Conservation (phyloP, 2,329 filamentous ascomycete genomes). For the Westerdykella ornata region DNA sequence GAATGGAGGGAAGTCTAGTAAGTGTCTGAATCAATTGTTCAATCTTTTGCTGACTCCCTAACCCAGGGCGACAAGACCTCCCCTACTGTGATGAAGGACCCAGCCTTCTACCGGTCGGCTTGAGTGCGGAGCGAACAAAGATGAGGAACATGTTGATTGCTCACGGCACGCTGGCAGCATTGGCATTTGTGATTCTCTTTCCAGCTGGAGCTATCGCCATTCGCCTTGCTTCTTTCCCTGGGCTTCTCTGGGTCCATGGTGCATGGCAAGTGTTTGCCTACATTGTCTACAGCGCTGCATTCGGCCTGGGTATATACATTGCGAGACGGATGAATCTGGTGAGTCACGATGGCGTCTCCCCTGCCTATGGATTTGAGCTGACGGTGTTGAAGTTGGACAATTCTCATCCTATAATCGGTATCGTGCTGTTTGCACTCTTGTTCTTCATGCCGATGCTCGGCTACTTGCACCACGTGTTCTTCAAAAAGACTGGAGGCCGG, state of each 20-base stretch:
- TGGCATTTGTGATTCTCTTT: slow-evolving; percentile 44
- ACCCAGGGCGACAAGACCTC: slow-evolving; percentile 15
- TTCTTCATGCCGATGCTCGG: slow-evolving; percentile 52
- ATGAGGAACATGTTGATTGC: slow-evolving; percentile 36
- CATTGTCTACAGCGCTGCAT: slow-evolving; percentile 43
- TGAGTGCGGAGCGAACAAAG: slow-evolving; percentile 2
- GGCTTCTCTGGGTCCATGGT: slow-evolving; percentile 42
- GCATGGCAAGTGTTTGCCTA: slow-evolving; percentile 46
- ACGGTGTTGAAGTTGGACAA: slow-evolving; percentile 25
- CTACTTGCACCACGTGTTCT: slow-evolving; percentile 47
- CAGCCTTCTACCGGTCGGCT: slow-evolving; percentile 14
- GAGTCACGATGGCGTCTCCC: slow-evolving; percentile 6
- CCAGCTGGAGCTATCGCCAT: slow-evolving; percentile 41
- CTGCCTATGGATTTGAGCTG: slow-evolving; percentile 1
- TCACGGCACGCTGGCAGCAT: slow-evolving; percentile 39
- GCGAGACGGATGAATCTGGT: slow-evolving; percentile 35
- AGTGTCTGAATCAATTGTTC: not conserved
- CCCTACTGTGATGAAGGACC: slow-evolving; percentile 28
- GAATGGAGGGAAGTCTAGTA: not conserved
- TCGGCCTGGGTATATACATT: slow-evolving; percentile 48
- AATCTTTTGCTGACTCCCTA: not conserved
- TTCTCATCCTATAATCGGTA: slow-evolving; percentile 50
- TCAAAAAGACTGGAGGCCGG: slow-evolving; percentile 42
- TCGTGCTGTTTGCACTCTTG: slow-evolving; percentile 45
- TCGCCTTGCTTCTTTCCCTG: slow-evolving; percentile 39